Percentiles rank a stretch among this genome's conserved stretches.
phyloP scores from a whole-genome alignment of 1,284 basidiomycete species.

The Trichosporon sp. region DNA sequence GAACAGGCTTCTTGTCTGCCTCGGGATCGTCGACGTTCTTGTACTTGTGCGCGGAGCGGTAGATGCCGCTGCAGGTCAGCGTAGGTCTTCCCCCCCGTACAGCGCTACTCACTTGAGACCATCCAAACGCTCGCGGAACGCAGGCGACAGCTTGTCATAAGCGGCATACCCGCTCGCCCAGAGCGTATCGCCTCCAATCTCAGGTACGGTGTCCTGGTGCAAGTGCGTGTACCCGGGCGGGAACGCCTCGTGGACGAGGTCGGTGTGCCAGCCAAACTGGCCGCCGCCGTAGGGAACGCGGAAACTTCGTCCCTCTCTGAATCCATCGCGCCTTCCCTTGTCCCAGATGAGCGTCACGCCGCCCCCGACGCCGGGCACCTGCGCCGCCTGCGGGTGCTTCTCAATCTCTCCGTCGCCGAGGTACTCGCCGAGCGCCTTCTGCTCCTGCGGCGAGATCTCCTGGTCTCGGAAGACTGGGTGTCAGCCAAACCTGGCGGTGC shows the following conservation, averaged over 20 bases:
- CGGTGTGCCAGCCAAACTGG: conserved; percentile 61
- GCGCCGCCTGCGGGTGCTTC: conserved; percentile 61
- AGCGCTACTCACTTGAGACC: no score
- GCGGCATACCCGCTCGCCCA: conserved; percentile 52
- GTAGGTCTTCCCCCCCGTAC: no score
- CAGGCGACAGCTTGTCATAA: conserved; percentile 30
- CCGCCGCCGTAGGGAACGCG: conserved; percentile 25
- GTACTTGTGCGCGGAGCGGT: conserved; percentile 32
- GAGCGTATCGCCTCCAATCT: conserved; percentile 32
- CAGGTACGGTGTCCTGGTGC: conserved; percentile 49
- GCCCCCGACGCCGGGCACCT: conserved; percentile 22
- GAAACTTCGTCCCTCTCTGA: background rate
- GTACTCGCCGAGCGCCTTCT: conserved; percentile 29
- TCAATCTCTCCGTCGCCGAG: conserved; percentile 43
- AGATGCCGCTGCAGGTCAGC: no score
- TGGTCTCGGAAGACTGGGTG: conserved; percentile 35
- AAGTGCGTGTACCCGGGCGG: conserved; percentile 61
- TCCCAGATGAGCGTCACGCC: conserved; percentile 22
- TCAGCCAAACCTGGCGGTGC: no score
- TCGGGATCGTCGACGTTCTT: conserved; percentile 23
- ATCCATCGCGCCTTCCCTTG: conserved; percentile 10
- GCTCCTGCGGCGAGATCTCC: conserved; percentile 30
- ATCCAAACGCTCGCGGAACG: conserved; percentile 26
- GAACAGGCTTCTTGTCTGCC: conserved; percentile 57
- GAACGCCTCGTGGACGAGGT: conserved; percentile 63